Percentiles rank a stretch among this genome's conserved stretches.
Conservation (phyloP, 441 rosid species). For the Kokia cookei region DNA sequence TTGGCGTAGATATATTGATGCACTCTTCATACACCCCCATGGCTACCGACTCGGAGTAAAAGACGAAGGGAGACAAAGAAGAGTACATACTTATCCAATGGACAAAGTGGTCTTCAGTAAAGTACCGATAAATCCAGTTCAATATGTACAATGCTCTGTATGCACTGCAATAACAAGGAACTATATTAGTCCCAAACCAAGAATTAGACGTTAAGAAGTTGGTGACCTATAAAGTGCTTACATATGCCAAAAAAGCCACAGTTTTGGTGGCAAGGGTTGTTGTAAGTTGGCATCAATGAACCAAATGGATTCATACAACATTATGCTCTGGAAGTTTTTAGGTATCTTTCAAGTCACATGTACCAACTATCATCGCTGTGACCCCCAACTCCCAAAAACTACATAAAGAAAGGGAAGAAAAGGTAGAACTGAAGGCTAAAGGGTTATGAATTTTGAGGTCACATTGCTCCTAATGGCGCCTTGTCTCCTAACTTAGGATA, state of each 20-base stretch:
- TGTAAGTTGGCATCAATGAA: too few relatives aligned
- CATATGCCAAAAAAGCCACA: background rate
- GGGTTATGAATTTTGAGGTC: too few relatives aligned
- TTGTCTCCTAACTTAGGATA: background rate
- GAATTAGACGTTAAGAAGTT: background rate
- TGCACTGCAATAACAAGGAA: slow-evolving; percentile 27
- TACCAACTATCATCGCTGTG: background rate
- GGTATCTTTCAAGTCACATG: background rate
- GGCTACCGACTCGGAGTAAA: background rate
- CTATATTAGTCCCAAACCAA: background rate
- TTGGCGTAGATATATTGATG: background rate
- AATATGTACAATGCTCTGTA: slow-evolving; percentile 46
- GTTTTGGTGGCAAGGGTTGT: too few relatives aligned
- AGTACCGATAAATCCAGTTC: slow-evolving; percentile 60
- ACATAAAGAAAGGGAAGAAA: too few relatives aligned
- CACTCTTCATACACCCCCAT: background rate
- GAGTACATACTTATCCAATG: slow-evolving; percentile 51
- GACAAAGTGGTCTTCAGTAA: slow-evolving; percentile 37
- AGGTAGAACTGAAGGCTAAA: too few relatives aligned
- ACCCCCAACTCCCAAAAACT: too few relatives aligned
- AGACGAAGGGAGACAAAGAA: background rate
- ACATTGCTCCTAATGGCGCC: background rate
- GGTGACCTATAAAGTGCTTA: background rate
- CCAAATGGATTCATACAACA: background rate
- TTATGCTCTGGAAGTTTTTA: background rate